A percentile compares a stretch with the other conserved stretches of the same genome.
Conservation (phyloP, 2,329 filamentous ascomycete species). For the Dactylellina cionopaga region DNA sequence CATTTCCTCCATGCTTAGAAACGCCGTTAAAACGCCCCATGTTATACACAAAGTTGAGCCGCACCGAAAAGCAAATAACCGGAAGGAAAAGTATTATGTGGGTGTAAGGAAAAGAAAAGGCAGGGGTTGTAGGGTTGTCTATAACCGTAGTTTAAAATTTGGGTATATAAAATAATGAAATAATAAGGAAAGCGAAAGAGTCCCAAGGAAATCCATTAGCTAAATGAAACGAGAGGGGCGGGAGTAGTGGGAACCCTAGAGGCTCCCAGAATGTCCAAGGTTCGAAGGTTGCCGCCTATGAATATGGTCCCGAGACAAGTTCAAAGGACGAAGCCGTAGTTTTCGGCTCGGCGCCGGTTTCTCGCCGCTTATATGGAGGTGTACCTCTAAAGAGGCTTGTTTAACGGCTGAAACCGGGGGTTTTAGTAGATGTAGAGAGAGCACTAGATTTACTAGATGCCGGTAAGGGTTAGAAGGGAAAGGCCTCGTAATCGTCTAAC, state of each 20-base stretch:
- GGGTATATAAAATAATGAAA: too few species aligned
- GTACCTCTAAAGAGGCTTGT: not conserved
- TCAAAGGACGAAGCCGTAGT: not conserved
- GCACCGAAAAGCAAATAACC: too few species aligned
- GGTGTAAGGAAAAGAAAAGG: too few species aligned
- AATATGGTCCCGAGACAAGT: not conserved
- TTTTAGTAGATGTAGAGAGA: not conserved
- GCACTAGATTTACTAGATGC: not conserved
- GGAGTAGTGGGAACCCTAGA: not conserved
- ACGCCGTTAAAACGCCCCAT: too few species aligned
- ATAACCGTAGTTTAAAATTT: too few species aligned
- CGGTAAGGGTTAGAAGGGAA: not conserved
- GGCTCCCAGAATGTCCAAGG: too few species aligned
- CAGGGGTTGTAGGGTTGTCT: too few species aligned
- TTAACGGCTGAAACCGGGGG: not conserved
- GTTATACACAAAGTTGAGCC: too few species aligned
- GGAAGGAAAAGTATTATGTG: too few species aligned
- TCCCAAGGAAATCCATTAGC: not conserved
- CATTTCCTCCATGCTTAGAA: too few species aligned
- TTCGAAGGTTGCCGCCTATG: not conserved
- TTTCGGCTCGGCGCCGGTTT: too few species aligned
- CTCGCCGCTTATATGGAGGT: too few species aligned
- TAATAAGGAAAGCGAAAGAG: not conserved
- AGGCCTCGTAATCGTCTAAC: slow-evolving; percentile 8
- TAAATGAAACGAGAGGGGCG: not conserved